Evolutionary conservation across 768 basidiomycete genomes (phyloP).

Genomic region (Clitopilus hobsonii): DNA sequence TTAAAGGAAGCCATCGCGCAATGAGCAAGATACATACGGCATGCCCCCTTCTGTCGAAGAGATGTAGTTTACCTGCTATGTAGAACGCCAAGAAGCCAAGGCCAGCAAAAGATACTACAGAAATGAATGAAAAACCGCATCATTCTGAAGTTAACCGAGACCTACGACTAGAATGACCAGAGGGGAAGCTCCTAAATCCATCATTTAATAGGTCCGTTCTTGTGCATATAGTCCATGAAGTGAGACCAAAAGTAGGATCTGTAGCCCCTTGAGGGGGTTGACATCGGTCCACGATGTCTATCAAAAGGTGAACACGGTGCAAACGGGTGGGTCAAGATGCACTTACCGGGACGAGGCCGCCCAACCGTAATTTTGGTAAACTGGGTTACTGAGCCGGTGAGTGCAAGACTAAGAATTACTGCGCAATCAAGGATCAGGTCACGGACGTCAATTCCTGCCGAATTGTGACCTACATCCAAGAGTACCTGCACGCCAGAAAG

Average conservation of each 20-base stretch:
- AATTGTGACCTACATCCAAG: neutral
- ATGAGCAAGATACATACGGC: constrained; percentile 39
- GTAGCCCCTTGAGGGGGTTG: constrained; percentile 57
- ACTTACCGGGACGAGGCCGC: constrained; percentile 77
- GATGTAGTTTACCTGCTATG: constrained; percentile 86
- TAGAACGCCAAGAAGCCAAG: constrained; percentile 87
- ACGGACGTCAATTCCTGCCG: neutral
- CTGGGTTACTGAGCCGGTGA: constrained; percentile 82
- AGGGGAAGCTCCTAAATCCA: constrained; percentile 91
- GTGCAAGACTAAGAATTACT: constrained; percentile 70
- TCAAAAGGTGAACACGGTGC: constrained; percentile 1
- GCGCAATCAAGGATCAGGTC: constrained; percentile 1
- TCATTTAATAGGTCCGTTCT: constrained; percentile 67
- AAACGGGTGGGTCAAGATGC: neutral
- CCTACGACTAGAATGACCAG: constrained; percentile 86
- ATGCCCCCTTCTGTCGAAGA: constrained; percentile 81
- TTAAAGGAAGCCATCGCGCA: neutral
- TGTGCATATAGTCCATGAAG: constrained; percentile 76
- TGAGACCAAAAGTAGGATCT: constrained; percentile 71
- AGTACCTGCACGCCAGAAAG: neutral
- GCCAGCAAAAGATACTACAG: constrained; percentile 85
- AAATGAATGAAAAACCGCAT: constrained; percentile 3
- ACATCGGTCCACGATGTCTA: constrained; percentile 69
- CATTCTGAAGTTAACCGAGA: constrained; percentile 2
- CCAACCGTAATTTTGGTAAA: constrained; percentile 85